Evolutionary conservation across 768 basidiomycete genomes (phyloP).

Genomic region (Leucosporidium scottii): DNA sequence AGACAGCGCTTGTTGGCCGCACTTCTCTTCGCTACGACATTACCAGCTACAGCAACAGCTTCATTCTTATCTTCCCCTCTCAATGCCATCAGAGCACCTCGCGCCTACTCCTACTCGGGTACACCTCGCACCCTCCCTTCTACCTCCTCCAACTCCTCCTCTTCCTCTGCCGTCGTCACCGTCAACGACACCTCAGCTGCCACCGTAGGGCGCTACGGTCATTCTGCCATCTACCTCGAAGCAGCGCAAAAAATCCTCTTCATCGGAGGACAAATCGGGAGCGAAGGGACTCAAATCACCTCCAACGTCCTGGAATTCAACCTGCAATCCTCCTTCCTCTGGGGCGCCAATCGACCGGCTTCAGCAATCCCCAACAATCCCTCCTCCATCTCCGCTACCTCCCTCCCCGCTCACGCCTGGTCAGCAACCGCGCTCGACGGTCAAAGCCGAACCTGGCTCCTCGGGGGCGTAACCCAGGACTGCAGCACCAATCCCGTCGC

Average conservation of each 20-base stretch:
- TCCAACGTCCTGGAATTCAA: conserved; percentile 25
- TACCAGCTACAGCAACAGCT: no score
- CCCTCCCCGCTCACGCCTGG: conserved; percentile 20
- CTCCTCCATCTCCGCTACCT: neutral
- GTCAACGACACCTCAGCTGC: neutral
- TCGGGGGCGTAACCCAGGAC: conserved; percentile 31
- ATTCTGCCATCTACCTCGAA: conserved; percentile 26
- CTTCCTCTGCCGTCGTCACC: neutral
- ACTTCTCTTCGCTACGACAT: no score
- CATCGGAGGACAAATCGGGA: conserved; percentile 27
- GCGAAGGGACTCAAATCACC: conserved; percentile 18
- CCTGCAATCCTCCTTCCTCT: conserved; percentile 18
- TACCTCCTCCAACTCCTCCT: neutral
- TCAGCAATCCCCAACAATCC: conserved; percentile 29
- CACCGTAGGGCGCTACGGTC: conserved; percentile 28
- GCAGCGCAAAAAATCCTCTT: conserved; percentile 17
- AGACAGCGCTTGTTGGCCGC: no score
- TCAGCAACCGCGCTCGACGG: conserved; percentile 1
- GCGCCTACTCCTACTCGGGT: neutral
- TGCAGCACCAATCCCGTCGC: conserved; percentile 15
- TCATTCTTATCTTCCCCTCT: no score
- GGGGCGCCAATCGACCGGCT: conserved; percentile 13
- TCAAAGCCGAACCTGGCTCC: conserved; percentile 8
- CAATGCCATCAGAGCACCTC: no score
- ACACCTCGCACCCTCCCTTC: neutral